phyloP scores from a whole-genome alignment of 176 grass and related monocot species.

The Ensete ventricosum region DNA sequence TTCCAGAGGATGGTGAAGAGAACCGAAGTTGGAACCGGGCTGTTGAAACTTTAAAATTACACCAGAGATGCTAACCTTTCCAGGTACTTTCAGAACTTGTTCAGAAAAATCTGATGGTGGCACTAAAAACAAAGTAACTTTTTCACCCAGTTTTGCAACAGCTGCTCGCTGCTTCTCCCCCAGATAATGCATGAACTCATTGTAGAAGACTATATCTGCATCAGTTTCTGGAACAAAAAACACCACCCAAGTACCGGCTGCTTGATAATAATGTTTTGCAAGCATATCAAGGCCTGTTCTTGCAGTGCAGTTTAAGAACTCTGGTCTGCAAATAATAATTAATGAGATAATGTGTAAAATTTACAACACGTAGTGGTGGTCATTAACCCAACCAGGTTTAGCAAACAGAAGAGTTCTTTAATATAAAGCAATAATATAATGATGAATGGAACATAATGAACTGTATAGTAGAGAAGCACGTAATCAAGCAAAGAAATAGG shows the following conservation, averaged over 20 bases:
- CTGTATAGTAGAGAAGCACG: not conserved
- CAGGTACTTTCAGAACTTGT: conserved; percentile 79
- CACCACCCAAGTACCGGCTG: conserved; percentile 72
- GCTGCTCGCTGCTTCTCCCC: conserved; percentile 89
- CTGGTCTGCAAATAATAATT: conserved; percentile 45
- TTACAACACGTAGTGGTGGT: conserved; percentile 7
- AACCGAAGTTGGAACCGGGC: conserved; percentile 36
- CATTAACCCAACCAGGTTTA: not conserved
- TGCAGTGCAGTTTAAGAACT: conserved; percentile 69
- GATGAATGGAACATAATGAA: not conserved
- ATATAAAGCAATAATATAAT: not conserved
- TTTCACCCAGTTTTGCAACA: conserved; percentile 84
- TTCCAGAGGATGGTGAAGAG: conserved; percentile 29
- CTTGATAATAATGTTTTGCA: conserved; percentile 85
- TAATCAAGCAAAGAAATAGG: not conserved
- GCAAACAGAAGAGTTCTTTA: not conserved
- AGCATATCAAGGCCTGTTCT: conserved; percentile 94
- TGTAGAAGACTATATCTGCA: conserved; percentile 69
- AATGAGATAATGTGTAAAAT: conserved; percentile 18
- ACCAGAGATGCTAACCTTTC: conserved; percentile 95
- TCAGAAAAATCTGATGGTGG: conserved; percentile 95
- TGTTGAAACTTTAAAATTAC: conserved; percentile 77
- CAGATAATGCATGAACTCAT: conserved; percentile 97
- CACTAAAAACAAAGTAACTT: conserved; percentile 79
- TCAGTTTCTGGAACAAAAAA: conserved; percentile 97